These are phyloP conservation scores for Caryopteris hybrid DNA, from an alignment of 305 asterid species.

Conservation along the genomic window DNA sequence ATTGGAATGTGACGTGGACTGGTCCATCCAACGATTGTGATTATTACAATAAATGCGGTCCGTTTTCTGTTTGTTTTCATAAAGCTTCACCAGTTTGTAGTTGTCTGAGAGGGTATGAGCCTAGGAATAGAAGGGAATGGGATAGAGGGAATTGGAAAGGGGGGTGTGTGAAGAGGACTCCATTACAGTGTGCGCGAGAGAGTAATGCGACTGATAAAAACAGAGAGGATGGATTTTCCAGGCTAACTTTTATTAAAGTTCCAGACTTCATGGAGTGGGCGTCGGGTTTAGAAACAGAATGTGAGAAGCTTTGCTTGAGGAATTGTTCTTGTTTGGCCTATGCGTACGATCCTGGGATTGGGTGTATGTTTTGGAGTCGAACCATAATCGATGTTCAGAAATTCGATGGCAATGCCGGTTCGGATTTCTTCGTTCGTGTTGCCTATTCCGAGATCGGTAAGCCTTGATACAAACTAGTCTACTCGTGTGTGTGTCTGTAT, in stretches of 20 bases:
- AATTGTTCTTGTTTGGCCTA: constrained; percentile 52
- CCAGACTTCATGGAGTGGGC: constrained; percentile 35
- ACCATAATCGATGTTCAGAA: constrained; percentile 34
- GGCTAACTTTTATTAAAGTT: constrained; percentile 31
- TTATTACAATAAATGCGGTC: constrained; percentile 43
- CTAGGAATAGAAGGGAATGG: constrained; percentile 37
- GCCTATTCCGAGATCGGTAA: constrained; percentile 41
- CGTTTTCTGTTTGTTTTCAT: constrained; percentile 34
- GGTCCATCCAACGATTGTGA: constrained; percentile 35
- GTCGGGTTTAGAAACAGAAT: constrained; percentile 26
- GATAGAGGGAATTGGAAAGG: constrained; percentile 37
- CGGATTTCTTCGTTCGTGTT: constrained; percentile 38
- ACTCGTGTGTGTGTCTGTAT: too few species aligned
- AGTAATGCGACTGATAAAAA: constrained; percentile 14
- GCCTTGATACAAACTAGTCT: too few species aligned
- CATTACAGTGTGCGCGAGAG: constrained; percentile 32
- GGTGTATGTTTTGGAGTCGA: constrained; percentile 44
- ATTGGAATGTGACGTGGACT: constrained; percentile 35
- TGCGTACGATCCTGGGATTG: constrained; percentile 32
- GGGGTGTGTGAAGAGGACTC: constrained; percentile 39
- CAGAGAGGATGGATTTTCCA: constrained; percentile 36
- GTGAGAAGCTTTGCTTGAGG: constrained; percentile 31
- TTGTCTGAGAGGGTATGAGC: constrained; percentile 42
- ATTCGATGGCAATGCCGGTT: constrained; percentile 23
- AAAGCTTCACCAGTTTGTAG: constrained; percentile 27